Conservation (phyloP, 1,284 basidiomycete genomes). For the Ganoderma sinense region DNA sequence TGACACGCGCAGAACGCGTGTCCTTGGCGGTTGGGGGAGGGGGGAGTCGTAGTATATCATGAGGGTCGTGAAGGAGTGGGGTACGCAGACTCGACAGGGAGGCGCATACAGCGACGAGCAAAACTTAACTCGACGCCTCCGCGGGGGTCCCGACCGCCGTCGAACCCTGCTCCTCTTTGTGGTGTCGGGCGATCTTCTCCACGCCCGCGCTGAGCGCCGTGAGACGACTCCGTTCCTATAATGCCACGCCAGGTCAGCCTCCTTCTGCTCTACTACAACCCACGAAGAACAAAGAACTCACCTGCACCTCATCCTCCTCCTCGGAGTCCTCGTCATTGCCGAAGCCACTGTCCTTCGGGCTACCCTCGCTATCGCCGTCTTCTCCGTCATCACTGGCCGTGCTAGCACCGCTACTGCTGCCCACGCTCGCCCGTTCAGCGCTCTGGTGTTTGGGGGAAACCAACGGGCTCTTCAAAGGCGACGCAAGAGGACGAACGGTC, state of each 20-base stretch:
- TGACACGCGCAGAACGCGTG: slow-evolving; percentile 24
- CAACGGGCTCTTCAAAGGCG: slow-evolving; percentile 14
- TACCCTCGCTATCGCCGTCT: slow-evolving; percentile 28
- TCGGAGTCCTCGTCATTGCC: slow-evolving; percentile 22
- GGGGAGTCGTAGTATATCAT: slow-evolving; percentile 16
- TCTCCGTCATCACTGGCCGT: slow-evolving; percentile 27
- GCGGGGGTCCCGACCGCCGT: slow-evolving; percentile 8
- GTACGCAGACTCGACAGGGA: not conserved
- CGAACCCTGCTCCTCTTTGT: slow-evolving; percentile 27
- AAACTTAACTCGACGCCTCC: slow-evolving; percentile 18
- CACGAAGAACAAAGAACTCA: slow-evolving; percentile 1
- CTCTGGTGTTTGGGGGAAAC: slow-evolving; percentile 13
- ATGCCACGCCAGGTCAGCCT: slow-evolving; percentile 7
- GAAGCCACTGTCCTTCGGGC: slow-evolving; percentile 24
- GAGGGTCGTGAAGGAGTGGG: slow-evolving; percentile 7
- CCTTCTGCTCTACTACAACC: not conserved
- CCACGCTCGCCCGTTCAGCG: slow-evolving; percentile 20
- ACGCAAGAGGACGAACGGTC: slow-evolving; percentile 29
- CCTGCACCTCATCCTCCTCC: slow-evolving; percentile 28
- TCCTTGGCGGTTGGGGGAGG: not conserved
- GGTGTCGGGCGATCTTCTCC: slow-evolving; percentile 74
- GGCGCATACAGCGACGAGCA: slow-evolving; percentile 12
- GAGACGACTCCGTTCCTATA: slow-evolving; percentile 37
- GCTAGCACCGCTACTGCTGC: slow-evolving; percentile 23
- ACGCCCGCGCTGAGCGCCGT: slow-evolving; percentile 67